Evolutionary conservation across 176 grass and related monocot genomes (phyloP).

Genomic region (Bothriochloa decipiens): DNA sequence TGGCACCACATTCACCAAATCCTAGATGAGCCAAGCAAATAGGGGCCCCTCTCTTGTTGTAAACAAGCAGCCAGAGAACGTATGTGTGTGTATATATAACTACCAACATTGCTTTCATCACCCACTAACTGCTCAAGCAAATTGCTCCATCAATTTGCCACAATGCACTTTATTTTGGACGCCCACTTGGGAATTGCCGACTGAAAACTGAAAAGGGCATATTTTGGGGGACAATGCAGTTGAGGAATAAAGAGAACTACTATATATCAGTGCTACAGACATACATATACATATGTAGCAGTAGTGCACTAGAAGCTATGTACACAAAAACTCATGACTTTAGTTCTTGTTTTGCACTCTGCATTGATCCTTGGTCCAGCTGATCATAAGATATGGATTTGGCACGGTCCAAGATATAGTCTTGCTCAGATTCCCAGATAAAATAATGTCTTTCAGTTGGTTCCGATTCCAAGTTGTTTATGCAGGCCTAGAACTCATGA

Average conservation of each 20-base stretch:
- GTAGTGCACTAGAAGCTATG: constrained; percentile 12
- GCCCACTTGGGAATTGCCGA: constrained; percentile 33
- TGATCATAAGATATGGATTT: constrained; percentile 25
- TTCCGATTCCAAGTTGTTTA: constrained; percentile 34
- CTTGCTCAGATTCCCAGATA: constrained; percentile 30
- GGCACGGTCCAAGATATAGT: constrained; percentile 30
- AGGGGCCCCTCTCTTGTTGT: constrained; percentile 35
- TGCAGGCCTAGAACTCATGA: constrained; percentile 45
- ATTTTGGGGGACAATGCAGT: neutral
- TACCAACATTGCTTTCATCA: constrained; percentile 50
- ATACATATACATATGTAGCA: constrained; percentile 15
- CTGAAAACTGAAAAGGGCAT: neutral
- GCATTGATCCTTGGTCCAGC: constrained; percentile 38
- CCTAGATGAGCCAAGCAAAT: constrained; percentile 51
- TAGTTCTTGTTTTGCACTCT: constrained; percentile 29
- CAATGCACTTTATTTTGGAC: neutral
- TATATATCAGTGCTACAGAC: constrained; percentile 16
- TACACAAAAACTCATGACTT: constrained; percentile 2
- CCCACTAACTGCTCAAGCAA: constrained; percentile 36
- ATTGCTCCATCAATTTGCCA: constrained; percentile 36
- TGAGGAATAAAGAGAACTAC: constrained; percentile 51
- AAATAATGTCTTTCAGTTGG: constrained; percentile 21
- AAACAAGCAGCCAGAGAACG: constrained; percentile 37
- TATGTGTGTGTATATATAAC: neutral
- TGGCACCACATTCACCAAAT: constrained; percentile 53